Conservation (phyloP, 495 filamentous ascomycete species). For the Penicillium herquei region DNA sequence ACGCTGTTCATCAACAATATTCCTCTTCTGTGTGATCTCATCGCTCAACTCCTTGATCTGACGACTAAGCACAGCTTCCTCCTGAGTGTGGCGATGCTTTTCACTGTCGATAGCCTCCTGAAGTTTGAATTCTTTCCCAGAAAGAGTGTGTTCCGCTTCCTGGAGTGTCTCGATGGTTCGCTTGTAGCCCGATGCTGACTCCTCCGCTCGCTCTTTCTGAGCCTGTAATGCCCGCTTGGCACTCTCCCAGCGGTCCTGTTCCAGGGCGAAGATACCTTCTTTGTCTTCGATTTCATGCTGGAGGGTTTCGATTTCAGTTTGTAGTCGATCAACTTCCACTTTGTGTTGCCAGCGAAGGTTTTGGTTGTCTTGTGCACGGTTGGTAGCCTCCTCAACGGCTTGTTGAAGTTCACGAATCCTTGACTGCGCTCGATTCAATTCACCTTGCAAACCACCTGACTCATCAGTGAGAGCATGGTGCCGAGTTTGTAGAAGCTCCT, state of each 20-base stretch:
- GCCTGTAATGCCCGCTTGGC: slow-evolving; percentile 62
- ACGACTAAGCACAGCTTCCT: slow-evolving; percentile 52
- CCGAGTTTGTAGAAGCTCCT: slow-evolving; percentile 65
- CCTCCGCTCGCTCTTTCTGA: slow-evolving; percentile 65
- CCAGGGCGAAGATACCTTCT: slow-evolving; percentile 65
- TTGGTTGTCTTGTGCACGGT: slow-evolving; percentile 55
- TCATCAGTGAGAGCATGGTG: slow-evolving; percentile 69
- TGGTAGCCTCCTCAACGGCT: slow-evolving; percentile 57
- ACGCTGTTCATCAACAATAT: slow-evolving; percentile 51
- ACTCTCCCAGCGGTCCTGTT: slow-evolving; percentile 69
- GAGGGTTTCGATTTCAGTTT: slow-evolving; percentile 66
- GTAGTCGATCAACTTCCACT: slow-evolving; percentile 59
- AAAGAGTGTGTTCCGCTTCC: slow-evolving; percentile 60
- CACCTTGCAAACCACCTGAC: slow-evolving; percentile 63
- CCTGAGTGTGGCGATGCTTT: slow-evolving; percentile 53
- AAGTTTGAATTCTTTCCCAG: slow-evolving; percentile 62
- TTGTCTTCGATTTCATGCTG: slow-evolving; percentile 73
- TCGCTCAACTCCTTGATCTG: slow-evolving; percentile 59
- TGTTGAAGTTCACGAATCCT: slow-evolving; percentile 57
- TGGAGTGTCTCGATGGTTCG: slow-evolving; percentile 72
- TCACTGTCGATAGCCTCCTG: slow-evolving; percentile 63
- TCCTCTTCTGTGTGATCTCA: slow-evolving; percentile 54
- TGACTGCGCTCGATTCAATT: slow-evolving; percentile 55
- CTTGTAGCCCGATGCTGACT: slow-evolving; percentile 67
- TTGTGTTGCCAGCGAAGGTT: slow-evolving; percentile 59